These are phyloP conservation scores for Aschersonia sp. DNA, from an alignment of 2,329 filamentous ascomycete genomes.

Conservation along the genomic window DNA sequence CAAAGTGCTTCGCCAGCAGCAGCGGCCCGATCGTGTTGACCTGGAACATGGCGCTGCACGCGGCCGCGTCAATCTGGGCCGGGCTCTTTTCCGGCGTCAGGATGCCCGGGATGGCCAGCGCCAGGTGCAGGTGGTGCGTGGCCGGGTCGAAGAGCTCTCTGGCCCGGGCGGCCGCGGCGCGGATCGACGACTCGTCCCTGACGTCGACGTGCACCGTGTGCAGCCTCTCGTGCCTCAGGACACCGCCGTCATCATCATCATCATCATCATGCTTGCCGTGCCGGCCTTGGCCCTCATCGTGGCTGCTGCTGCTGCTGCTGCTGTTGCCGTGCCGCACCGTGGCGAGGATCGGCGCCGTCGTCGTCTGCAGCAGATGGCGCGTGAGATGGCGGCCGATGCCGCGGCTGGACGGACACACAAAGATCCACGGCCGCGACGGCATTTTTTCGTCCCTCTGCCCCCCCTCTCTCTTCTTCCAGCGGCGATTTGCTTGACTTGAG, in stretches of 20 bases:
- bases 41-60: conserved; percentile 53
- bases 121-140: conserved; percentile 49
- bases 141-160: conserved; percentile 33
- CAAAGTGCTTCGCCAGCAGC: conserved; percentile 64
- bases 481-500: no score
- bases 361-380: conserved; percentile 30
- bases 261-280: conserved; percentile 14
- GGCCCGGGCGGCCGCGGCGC: conserved; percentile 36
- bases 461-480: background rate
- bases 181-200: conserved; percentile 47
- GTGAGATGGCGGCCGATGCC: conserved; percentile 35
- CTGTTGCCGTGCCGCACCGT: conserved; percentile 24
- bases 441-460: conserved; percentile 10
- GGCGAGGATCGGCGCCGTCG: conserved; percentile 31
- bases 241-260: conserved; percentile 6
- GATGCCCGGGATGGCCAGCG: conserved; percentile 55
- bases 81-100: conserved; percentile 61
- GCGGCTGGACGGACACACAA: conserved; percentile 30
- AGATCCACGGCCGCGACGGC: conserved; percentile 34
- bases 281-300: conserved; percentile 10
- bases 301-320: conserved; percentile 10
- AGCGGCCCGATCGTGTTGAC: conserved; percentile 64
- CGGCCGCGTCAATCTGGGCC: conserved; percentile 42
- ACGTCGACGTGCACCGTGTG: conserved; percentile 28
- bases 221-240: conserved; percentile 16